Base-by-base conservation (phyloP, 306 rosid species). In the Dalbergia cultrata region DNA sequence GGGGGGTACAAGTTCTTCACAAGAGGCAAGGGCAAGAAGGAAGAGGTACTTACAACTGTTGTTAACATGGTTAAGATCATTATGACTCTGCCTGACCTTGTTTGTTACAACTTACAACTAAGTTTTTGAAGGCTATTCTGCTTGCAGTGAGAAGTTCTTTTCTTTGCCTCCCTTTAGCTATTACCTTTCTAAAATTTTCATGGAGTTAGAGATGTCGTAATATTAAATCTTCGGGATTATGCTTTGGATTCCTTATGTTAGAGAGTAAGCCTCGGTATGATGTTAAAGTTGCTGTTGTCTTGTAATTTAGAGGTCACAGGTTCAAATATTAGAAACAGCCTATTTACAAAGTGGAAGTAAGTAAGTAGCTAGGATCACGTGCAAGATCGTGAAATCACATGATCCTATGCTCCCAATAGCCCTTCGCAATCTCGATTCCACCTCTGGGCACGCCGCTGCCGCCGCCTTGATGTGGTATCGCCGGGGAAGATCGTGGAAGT, bases 11-110 rank as follows among this genome's bases (percentile, higher is more conserved):
- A 93, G 86, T 77, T 86, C 68, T 85, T 86, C 83, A 60, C 98
- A 0, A 53, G 88, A 47, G 97, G 99, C 84, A 89, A 91, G 58
- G 95, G 76, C 84, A 90, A 92, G 88, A 92, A 96, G 82, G 98
- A 92, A 67, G 93, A 90, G 99, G 99, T 96, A 92, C 83, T 81
- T 76, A 21, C 21, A 22, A 9, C 43, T 64, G 44, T 39, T 21
- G 58, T 50, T 67, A 31, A 56, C 54, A 69, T 76, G 41, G 61
- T 67, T 65, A 26, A 31, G 3, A 33, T 59, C 68, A 9, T 22
- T 13, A 39, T 47, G 26, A 72, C 74, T 78, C 34, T 79, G 67
- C 33, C 47, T 49, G 52, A 47, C 34, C 59, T 44, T 68, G 45
- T 77, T 72, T 47, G 19, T 26, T 31, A 44, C 72, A 71, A 31